Evolutionary conservation across 768 basidiomycete species (phyloP), one percentile per base, ranked within the genome.

Genomic region (Ramaria sp.): DNA sequence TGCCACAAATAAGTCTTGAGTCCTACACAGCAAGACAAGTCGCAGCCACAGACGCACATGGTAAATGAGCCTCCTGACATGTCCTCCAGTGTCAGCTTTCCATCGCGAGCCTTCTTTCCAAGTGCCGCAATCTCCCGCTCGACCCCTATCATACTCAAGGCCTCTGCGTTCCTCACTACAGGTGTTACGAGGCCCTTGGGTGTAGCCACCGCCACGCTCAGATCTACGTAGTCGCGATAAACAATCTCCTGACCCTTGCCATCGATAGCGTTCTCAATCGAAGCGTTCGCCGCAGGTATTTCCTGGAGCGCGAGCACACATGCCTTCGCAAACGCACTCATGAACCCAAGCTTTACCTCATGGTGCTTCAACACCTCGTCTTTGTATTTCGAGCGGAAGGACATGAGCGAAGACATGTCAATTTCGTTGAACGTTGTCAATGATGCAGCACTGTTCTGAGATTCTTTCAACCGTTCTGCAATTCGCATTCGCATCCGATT

Each of bases 51-150:
- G 36, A 72, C 85, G 59, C 61, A 92, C 91, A 97, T 97, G 60
- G 95, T 98, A 78, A 99, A 97, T n/a, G 91, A 84, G 48, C 95
- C 95, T 48, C 95, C 95, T 32, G 92, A 78, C 95, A 97, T 97
- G 68, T 99, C 95, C 68, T 97, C 96, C 51, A 98, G 77, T n/a
- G 86, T 84, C 50, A 98, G 78, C 70, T 96, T 96, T 62, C 88
- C 81, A 66, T 96, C 93, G 55, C 85, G 77, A 22, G 94, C 95
- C 85, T 94, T 97, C 77, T 88, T 90, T 55, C 93, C 95, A 24
- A 97, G 74, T 28, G 76, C 76, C 45, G 89, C 81, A 63, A 99
- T 94, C 69, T 91, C 95, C 71, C 80, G 82, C 77, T 98, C 96
- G 59, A 98, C 90, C 57, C 88, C 84, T 25, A 99, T 66, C 63